Evolutionary conservation across 345 rosid genomes (phyloP).

Genomic region (Corymbia maculata): DNA sequence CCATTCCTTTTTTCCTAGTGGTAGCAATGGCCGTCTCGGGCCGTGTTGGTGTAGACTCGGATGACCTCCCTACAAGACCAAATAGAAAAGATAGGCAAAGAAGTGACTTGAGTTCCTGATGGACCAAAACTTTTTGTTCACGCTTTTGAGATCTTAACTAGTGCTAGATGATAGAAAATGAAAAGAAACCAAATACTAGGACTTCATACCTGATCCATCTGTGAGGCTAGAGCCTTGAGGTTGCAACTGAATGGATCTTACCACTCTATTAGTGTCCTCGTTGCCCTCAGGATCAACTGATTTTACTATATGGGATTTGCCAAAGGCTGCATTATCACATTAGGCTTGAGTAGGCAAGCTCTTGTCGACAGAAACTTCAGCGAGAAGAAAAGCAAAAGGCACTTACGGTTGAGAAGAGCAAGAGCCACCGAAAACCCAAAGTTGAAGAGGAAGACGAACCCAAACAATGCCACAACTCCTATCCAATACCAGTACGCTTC

Average conservation of each 20-base stretch:
- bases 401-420: conserved; percentile 26
- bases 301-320: conserved; percentile 36
- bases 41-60: background rate
- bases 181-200: background rate
- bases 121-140: background rate
- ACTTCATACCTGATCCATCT: conserved; percentile 4
- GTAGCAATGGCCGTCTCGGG: background rate
- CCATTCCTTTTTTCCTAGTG: conserved; percentile 38
- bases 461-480: conserved; percentile 26
- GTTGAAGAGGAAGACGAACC: conserved; percentile 28
- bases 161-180: background rate
- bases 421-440: conserved; percentile 19
- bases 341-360: background rate
- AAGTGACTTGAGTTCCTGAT: background rate
- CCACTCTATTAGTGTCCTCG: conserved; percentile 4
- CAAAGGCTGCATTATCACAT: conserved; percentile 33
- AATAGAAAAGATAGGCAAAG: background rate
- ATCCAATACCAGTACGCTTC: conserved; percentile 42
- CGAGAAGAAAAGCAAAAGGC: background rate
- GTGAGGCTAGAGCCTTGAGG: background rate
- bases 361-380: background rate
- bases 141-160: background rate
- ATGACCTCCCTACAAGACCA: background rate
- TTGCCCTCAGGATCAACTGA: conserved; percentile 22
- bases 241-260: conserved; percentile 18